These are phyloP conservation scores for Pleurotus citrinopileatus DNA, from an alignment of 768 basidiomycete genomes.

Conservation along the genomic window DNA sequence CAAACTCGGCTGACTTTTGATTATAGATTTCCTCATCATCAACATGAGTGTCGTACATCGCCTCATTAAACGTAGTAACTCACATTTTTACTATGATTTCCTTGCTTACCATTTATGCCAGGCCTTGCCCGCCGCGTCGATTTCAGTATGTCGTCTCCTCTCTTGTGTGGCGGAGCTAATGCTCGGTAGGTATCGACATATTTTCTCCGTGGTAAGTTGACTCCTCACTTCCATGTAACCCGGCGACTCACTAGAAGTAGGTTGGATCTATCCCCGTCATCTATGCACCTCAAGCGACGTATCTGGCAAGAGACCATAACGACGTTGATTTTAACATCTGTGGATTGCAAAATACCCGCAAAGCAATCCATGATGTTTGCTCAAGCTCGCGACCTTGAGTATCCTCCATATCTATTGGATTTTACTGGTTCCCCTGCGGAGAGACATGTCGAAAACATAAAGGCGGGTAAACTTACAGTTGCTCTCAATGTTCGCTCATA, in stretches of 20 bases:
- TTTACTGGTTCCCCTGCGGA: slow-evolving; percentile 67
- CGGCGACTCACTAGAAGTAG: slow-evolving; percentile 26
- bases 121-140: slow-evolving; percentile 64
- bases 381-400: slow-evolving; percentile 52
- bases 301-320: slow-evolving; percentile 82
- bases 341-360: slow-evolving; percentile 56
- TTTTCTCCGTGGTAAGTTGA: slow-evolving; percentile 66
- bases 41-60: slow-evolving; percentile 48
- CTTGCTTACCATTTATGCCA: slow-evolving; percentile 21
- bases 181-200: slow-evolving; percentile 62
- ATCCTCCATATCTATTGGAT: slow-evolving; percentile 66
- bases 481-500: not conserved
- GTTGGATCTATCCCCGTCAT: slow-evolving; percentile 53
- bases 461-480: slow-evolving; percentile 36
- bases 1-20: slow-evolving; percentile 12
- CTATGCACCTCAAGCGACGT: slow-evolving; percentile 61
- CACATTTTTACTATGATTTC: not conserved
- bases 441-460: slow-evolving; percentile 75
- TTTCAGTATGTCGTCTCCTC: slow-evolving; percentile 54
- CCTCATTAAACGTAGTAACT: slow-evolving; percentile 56
- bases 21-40: slow-evolving; percentile 62
- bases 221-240: not conserved
- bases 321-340: slow-evolving; percentile 58
- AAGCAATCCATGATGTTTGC: slow-evolving; percentile 57
- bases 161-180: not conserved